Conservation (phyloP, 2,329 filamentous ascomycete species). For the Chalara sp. region DNA sequence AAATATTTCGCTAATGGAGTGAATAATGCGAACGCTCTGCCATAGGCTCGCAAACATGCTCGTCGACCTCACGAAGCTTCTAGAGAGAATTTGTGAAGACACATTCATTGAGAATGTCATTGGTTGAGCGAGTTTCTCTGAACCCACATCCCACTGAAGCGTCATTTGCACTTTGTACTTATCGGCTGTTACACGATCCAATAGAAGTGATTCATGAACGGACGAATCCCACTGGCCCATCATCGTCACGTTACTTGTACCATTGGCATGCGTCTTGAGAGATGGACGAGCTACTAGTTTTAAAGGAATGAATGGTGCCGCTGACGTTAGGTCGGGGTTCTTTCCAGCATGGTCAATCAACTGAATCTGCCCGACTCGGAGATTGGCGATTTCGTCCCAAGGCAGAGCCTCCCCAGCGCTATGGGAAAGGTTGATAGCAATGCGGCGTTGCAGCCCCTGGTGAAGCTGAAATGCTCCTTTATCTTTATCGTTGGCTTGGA, state of each 20-base stretch:
- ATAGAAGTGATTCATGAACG: slow-evolving; percentile 79
- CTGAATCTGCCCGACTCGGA: slow-evolving; percentile 75
- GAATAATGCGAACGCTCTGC: slow-evolving; percentile 78
- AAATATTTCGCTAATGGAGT: slow-evolving; percentile 81
- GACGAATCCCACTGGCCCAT: slow-evolving; percentile 97
- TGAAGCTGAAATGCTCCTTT: slow-evolving; percentile 91
- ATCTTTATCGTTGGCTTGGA: slow-evolving; percentile 78
- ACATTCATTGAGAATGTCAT: slow-evolving; percentile 82
- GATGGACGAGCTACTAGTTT: slow-evolving; percentile 72
- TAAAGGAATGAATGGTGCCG: slow-evolving; percentile 67
- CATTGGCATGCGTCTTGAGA: slow-evolving; percentile 81
- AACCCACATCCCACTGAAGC: slow-evolving; percentile 78
- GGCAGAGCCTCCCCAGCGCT: slow-evolving; percentile 82
- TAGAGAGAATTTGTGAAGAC: slow-evolving; percentile 74
- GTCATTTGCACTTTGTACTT: slow-evolving; percentile 87
- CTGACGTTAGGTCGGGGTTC: slow-evolving; percentile 68
- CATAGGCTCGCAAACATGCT: slow-evolving; percentile 84
- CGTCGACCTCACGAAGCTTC: slow-evolving; percentile 77
- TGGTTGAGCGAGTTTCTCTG: slow-evolving; percentile 75
- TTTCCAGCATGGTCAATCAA: slow-evolving; percentile 82
- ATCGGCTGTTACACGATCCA: slow-evolving; percentile 91
- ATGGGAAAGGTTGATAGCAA: slow-evolving; percentile 84
- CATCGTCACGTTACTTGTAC: slow-evolving; percentile 78
- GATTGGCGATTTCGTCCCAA: slow-evolving; percentile 74
- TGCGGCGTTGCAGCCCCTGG: slow-evolving; percentile 84